Percentiles rank a stretch among this genome's conserved stretches.
Evolutionary conservation across 352 stramenopile species (phyloP).

Genomic region (Globisporangium orthogonon): DNA sequence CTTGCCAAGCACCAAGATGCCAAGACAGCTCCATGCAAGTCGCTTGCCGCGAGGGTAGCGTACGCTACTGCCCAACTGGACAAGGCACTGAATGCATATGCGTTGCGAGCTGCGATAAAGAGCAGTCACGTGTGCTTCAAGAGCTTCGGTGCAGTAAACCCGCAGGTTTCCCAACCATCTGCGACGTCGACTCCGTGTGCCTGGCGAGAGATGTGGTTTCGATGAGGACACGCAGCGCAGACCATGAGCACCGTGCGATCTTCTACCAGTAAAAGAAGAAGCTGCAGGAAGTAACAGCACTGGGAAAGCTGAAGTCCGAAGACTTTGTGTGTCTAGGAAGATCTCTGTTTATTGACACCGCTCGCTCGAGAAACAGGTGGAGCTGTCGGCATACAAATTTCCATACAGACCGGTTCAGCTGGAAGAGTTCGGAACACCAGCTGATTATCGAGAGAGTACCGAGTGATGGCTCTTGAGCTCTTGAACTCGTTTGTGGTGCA

Average conservation of each 20-base stretch:
- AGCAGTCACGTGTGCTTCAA: not conserved
- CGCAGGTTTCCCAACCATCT: not conserved
- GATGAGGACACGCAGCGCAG: not conserved
- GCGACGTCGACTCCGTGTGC: not conserved
- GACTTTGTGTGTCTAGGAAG: not conserved
- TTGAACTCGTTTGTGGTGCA: too few species aligned
- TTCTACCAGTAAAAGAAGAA: not conserved
- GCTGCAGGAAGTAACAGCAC: not conserved
- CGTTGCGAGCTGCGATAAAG: too few species aligned
- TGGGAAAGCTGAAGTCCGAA: not conserved
- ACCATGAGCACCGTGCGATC: not conserved
- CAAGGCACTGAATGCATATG: too few species aligned
- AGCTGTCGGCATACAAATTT: too few species aligned
- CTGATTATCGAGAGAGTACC: too few species aligned
- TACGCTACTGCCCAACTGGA: not conserved
- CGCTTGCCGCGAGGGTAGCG: too few species aligned
- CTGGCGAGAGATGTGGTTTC: not conserved
- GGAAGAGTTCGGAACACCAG: too few species aligned
- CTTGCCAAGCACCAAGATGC: too few species aligned
- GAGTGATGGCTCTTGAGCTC: too few species aligned
- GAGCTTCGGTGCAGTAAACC: not conserved
- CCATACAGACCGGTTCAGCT: too few species aligned
- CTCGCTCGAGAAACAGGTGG: too few species aligned
- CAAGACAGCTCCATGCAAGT: too few species aligned
- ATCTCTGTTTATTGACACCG: not conserved